Conservation (phyloP, 176 grass and related monocot species). For the Triticum timopheevii region DNA sequence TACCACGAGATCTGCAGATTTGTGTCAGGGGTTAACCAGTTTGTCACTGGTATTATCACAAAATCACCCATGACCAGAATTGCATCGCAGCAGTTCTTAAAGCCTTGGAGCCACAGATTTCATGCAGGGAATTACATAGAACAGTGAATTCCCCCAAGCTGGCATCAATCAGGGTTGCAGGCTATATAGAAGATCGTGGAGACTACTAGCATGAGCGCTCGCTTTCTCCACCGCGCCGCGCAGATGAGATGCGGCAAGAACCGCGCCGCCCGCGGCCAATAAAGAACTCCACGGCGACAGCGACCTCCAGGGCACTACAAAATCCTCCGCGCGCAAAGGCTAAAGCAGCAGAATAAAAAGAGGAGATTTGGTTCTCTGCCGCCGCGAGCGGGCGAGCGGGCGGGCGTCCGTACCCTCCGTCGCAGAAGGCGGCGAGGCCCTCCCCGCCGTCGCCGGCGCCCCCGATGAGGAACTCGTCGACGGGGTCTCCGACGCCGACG, state of each 20-base stretch:
- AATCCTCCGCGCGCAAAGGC: background rate
- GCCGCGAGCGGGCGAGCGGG: background rate
- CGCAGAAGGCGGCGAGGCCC: conserved; percentile 47
- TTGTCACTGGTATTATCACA: background rate
- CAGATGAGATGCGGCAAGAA: background rate
- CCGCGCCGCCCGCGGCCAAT: background rate
- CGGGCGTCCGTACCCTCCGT: conserved; percentile 41
- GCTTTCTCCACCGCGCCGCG: background rate
- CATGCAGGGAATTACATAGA: background rate
- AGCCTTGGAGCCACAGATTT: background rate
- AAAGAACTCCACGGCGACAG: conserved; percentile 15
- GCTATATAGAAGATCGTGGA: background rate
- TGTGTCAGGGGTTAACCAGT: background rate
- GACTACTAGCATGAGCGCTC: background rate
- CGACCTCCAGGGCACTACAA: conserved; percentile 13
- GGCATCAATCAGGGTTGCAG: background rate
- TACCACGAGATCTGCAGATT: background rate
- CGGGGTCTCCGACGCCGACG: background rate
- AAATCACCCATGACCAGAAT: background rate
- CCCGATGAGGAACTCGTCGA: conserved; percentile 39
- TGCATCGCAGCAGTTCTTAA: background rate
- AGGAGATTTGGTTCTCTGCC: background rate
- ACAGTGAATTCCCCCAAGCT: too few species aligned
- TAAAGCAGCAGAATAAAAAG: background rate
- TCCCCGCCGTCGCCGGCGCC: conserved; percentile 11